Evolutionary conservation across 768 basidiomycete genomes (phyloP).

Genomic region (Pleurotus platypus): DNA sequence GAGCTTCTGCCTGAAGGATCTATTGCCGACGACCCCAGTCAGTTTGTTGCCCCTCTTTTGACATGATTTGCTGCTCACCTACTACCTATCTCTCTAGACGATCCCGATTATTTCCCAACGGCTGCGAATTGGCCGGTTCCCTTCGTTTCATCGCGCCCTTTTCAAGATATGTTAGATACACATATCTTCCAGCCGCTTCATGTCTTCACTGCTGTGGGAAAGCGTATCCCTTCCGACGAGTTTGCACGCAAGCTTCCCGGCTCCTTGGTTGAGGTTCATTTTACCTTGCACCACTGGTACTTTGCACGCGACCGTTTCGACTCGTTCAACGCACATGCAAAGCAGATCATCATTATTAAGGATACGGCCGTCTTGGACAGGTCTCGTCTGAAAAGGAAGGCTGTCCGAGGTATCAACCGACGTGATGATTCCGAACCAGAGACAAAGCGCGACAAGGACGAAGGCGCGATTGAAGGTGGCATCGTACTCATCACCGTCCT

Average conservation of each 20-base stretch:
- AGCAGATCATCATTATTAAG: not conserved
- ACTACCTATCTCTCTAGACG: not conserved
- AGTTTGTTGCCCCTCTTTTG: not conserved
- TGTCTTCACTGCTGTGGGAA: not conserved
- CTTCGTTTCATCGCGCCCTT: not conserved
- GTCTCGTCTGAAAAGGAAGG: not conserved
- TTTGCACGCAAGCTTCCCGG: not conserved
- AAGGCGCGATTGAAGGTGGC: too few relatives aligned
- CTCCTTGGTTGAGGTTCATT: constrained; percentile 2
- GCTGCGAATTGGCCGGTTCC: not conserved
- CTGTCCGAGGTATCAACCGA: not conserved
- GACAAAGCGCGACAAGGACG: too few relatives aligned
- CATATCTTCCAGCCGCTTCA: not conserved
- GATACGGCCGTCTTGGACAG: not conserved
- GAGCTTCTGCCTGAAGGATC: not conserved
- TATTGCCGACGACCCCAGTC: not conserved
- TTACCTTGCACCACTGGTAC: constrained; percentile 2
- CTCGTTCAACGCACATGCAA: not conserved
- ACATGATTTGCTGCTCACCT: too few relatives aligned
- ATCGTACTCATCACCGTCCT: too few relatives aligned
- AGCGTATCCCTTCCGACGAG: not conserved
- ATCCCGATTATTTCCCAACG: not conserved
- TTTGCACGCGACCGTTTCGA: not conserved
- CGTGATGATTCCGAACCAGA: too few relatives aligned
- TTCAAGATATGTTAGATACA: constrained; percentile 1